Evolutionary conservation across 352 stramenopile species (phyloP).

Genomic region (Globisporangium acanthophoron): DNA sequence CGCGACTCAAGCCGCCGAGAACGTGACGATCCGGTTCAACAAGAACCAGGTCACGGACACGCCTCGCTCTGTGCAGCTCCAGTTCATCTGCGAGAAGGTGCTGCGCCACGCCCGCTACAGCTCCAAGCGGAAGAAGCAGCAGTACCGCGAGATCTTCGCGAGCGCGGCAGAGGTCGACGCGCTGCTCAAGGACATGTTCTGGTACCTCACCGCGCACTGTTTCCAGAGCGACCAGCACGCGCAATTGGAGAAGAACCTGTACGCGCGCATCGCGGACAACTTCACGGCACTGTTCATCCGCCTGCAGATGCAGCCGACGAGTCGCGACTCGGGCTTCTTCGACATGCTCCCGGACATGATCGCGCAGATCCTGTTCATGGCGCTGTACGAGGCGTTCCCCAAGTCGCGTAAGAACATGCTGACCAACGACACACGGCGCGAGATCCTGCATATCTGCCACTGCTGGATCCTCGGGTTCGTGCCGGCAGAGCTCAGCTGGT

Average conservation of each 20-base stretch:
- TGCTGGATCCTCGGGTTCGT: conserved; percentile 66
- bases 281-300: conserved; percentile 63
- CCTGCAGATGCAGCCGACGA: conserved; percentile 44
- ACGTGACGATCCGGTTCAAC: conserved; percentile 57
- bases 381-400: conserved; percentile 68
- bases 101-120: conserved; percentile 31
- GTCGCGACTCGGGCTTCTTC: conserved; percentile 47
- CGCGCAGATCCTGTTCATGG: conserved; percentile 56
- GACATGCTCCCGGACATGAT: conserved; percentile 50
- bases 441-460: conserved; percentile 49
- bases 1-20: conserved; percentile 57
- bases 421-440: conserved; percentile 19
- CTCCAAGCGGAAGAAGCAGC: conserved; percentile 20
- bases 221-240: conserved; percentile 48
- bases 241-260: conserved; percentile 36
- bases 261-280: conserved; percentile 59
- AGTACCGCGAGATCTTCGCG: conserved; percentile 45
- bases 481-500: conserved; percentile 31
- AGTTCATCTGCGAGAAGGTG: conserved; percentile 42
- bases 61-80: conserved; percentile 47
- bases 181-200: conserved; percentile 73
- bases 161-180: conserved; percentile 36
- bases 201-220: conserved; percentile 52
- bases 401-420: conserved; percentile 50
- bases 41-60: conserved; percentile 38